These are phyloP conservation scores for Lycium barbarum DNA, from an alignment of 257 asterid species.

Conservation along the genomic window DNA sequence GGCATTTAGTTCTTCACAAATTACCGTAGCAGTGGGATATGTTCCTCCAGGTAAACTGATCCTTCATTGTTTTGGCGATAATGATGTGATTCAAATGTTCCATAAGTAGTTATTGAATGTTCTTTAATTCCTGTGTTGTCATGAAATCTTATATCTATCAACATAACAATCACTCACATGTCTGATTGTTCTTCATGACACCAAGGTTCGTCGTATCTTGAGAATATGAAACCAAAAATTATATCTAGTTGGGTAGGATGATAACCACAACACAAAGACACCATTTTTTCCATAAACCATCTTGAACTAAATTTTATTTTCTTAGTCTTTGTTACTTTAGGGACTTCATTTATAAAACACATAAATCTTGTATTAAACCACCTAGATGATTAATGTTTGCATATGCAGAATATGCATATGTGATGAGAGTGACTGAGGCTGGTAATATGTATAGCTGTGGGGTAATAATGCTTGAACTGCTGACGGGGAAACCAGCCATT, in stretches of 20 bases:
- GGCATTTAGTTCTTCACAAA: conserved; percentile 4
- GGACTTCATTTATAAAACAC: background rate
- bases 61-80: background rate
- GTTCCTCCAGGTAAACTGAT: conserved; percentile 34
- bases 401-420: conserved; percentile 31
- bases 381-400: background rate
- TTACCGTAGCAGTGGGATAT: conserved; percentile 25
- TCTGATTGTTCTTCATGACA: background rate
- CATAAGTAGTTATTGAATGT: background rate
- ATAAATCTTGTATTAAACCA: no score
- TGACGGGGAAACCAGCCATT: conserved; percentile 27
- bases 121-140: background rate
- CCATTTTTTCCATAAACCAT: background rate
- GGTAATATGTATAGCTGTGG: conserved; percentile 35
- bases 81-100: background rate
- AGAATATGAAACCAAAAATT: background rate
- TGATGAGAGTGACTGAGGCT: conserved; percentile 26
- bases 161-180: background rate
- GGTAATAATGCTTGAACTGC: conserved; percentile 27
- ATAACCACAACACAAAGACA: background rate
- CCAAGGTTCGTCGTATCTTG: background rate
- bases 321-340: background rate
- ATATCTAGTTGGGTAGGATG: conserved; percentile 12
- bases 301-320: background rate
- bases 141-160: background rate